Conservation (phyloP, 495 filamentous ascomycete genomes). For the Daldinia bambusicola region DNA sequence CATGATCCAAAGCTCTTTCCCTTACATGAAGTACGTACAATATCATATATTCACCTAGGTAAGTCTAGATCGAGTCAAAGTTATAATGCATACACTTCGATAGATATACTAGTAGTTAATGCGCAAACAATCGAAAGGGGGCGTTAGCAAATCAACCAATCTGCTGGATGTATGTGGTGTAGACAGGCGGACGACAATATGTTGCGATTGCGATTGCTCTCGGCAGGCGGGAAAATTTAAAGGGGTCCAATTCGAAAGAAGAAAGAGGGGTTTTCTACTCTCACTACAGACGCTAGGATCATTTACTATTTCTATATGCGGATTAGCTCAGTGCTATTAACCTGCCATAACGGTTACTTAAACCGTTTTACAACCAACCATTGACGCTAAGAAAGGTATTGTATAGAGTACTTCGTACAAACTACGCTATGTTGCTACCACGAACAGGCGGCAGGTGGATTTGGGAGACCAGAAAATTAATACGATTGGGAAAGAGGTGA, state of each 20-base stretch:
- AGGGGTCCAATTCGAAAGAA: constrained; percentile 16
- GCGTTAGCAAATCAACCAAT: neutral
- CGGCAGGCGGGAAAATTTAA: constrained; percentile 23
- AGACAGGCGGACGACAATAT: neutral
- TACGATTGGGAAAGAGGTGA: constrained; percentile 32
- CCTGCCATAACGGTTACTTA: constrained; percentile 37
- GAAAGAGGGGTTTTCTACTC: constrained; percentile 34
- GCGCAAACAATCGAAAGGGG: neutral
- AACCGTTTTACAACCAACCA: constrained; percentile 12
- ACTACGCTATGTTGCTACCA: neutral
- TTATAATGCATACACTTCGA: neutral
- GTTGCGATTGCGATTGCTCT: neutral
- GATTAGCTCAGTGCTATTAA: constrained; percentile 12
- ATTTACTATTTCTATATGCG: constrained; percentile 23
- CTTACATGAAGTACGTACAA: neutral
- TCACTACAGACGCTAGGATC: constrained; percentile 16
- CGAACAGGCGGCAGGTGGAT: neutral
- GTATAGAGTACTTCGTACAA: constrained; percentile 32
- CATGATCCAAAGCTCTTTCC: neutral
- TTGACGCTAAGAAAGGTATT: constrained; percentile 13
- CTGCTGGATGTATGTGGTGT: too few relatives aligned
- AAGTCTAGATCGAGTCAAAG: neutral
- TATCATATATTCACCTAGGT: neutral
- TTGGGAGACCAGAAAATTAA: constrained; percentile 26
- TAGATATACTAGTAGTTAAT: neutral